Evolutionary conservation across 306 rosid species (phyloP).

Genomic region (Oemleria cerasiformis): DNA sequence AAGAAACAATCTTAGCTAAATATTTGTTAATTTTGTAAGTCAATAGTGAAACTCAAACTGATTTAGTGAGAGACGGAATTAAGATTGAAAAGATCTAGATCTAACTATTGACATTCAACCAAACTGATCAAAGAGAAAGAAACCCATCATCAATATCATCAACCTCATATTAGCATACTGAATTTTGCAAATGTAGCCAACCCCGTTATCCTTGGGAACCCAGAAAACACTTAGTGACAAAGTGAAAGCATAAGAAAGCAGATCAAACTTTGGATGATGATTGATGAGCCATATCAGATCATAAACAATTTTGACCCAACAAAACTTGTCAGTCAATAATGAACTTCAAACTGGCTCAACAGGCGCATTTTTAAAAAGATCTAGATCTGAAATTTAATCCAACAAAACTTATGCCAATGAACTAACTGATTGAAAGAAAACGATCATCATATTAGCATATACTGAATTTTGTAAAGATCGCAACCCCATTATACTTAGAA

Average conservation of each 20-base stretch:
- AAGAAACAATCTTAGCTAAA: background rate
- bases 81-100: background rate
- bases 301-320: background rate
- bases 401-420: background rate
- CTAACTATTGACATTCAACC: background rate
- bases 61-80: background rate
- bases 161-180: background rate
- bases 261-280: background rate
- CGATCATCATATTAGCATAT: background rate
- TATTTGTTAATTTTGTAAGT: background rate
- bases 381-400: conserved; percentile 2
- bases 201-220: background rate
- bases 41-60: background rate
- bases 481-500: background rate
- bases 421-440: background rate
- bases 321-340: background rate
- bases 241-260: background rate
- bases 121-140: background rate
- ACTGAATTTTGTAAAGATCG: too few species aligned
- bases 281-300: background rate
- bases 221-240: background rate
- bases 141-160: background rate
- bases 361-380: background rate
- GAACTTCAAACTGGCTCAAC: background rate
- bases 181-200: background rate